Evolutionary conservation across 2,329 filamentous ascomycete species (phyloP), one percentile per base, ranked within the genome.

Genomic region (Knufia petricola): DNA sequence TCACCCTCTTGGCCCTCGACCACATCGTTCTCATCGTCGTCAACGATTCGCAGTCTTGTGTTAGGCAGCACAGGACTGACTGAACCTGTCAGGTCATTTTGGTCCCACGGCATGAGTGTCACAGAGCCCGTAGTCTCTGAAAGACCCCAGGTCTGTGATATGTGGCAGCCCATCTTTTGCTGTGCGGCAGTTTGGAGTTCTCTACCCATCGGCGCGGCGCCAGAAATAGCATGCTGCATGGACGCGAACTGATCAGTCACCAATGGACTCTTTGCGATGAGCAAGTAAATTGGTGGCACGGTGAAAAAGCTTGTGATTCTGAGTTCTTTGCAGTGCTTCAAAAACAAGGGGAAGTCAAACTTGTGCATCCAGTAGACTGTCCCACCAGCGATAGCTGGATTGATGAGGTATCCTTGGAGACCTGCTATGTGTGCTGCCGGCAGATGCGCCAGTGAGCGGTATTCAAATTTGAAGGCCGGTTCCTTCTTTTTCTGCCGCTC

Each of bases 351-450:
- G 48, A 79, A 77, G 51, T 77, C 71, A 60, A 82, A 83, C 37
- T 67, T 69, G 2, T 71, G 66, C 79, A 83, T 82, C 79, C 78
- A 82, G 67, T 77, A 82, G 2, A 76, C 68, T 1, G 67, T 62
- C 2, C 70, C 69, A 34, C 69, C 73, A 21, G 69, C 61, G 49
- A 70, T 72, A 20, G 69, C 64, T 0, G 69, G 68, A 48, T 70
- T 71, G 50, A 73, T 61, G 6, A 72, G 64, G 55, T 72, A 73
- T 36, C 69, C 69, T 58, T 70, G 67, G 12, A 70, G 66, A 0
- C 70, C 71, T 0, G 70, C 69, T 32, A 73, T 73, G 54, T 74
- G 71, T 1, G 70, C 69, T 2, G 64, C 63, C 1, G 71, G 71
- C 0, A 73, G 61, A 54, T 73, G 71, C 1, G 69, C 71, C 1